A percentile compares a stretch with the other conserved stretches of the same genome.
Conservation (phyloP, 1,284 basidiomycete genomes). For the Pisolithus thermaeus region DNA sequence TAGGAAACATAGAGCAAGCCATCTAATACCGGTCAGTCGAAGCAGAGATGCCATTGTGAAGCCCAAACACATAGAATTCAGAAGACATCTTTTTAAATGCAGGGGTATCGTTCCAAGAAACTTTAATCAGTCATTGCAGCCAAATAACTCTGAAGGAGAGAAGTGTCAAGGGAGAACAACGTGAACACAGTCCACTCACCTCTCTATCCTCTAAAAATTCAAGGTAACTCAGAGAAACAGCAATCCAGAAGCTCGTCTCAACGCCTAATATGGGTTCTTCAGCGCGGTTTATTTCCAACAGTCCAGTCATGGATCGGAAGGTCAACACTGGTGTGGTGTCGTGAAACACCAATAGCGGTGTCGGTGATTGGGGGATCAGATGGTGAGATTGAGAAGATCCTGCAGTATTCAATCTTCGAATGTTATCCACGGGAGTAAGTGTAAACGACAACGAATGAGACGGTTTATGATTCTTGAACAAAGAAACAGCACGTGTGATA, state of each 20-base stretch:
- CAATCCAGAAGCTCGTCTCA: conserved; percentile 71
- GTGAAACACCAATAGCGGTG: conserved; percentile 56
- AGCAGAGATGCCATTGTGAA: conserved; percentile 3
- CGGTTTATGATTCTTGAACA: conserved; percentile 50
- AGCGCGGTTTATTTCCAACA: conserved; percentile 55
- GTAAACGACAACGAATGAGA: conserved; percentile 65
- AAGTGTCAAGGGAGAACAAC: conserved; percentile 4
- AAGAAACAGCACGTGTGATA: conserved; percentile 51
- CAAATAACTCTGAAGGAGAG: conserved; percentile 21
- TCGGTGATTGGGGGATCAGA: conserved; percentile 23
- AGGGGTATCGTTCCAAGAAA: conserved; percentile 2
- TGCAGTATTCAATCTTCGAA: conserved; percentile 2
- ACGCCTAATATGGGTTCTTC: conserved; percentile 60
- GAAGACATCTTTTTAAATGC: neutral
- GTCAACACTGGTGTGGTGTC: conserved; percentile 65
- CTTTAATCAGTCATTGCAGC: conserved; percentile 22
- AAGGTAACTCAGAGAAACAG: conserved; percentile 67
- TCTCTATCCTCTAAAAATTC: conserved; percentile 73
- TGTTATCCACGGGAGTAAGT: conserved; percentile 26
- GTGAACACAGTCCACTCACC: conserved; percentile 35
- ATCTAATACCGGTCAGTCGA: too few species aligned
- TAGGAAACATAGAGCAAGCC: too few species aligned
- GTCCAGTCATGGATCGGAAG: conserved; percentile 49
- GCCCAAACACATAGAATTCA: conserved; percentile 6
- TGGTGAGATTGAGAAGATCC: conserved; percentile 18